Conservation (phyloP, 202 grass and related monocot genomes). For the Musa balbisiana region DNA sequence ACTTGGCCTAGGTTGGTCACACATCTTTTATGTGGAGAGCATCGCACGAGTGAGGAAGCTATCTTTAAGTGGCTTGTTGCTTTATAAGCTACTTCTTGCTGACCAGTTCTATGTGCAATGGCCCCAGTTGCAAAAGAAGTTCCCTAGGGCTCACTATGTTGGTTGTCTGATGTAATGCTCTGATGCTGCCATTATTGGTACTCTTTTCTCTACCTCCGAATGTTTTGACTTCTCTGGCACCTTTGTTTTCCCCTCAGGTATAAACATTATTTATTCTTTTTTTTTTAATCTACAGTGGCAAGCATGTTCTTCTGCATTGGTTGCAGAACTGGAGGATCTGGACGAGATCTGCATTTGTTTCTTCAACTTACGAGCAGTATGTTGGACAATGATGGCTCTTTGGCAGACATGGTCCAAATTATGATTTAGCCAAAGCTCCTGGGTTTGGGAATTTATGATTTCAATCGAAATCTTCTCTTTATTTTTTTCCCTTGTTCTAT, state of each 20-base stretch:
- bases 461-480: too few relatives aligned
- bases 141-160: conserved; percentile 39
- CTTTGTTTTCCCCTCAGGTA: not conserved
- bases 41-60: conserved; percentile 85
- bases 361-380: not conserved
- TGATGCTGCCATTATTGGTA: not conserved
- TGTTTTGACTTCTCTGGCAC: not conserved
- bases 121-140: conserved; percentile 60
- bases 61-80: conserved; percentile 67
- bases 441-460: too few relatives aligned
- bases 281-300: not conserved
- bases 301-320: not conserved
- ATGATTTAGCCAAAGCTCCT: too few relatives aligned
- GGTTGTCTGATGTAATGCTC: conserved; percentile 50
- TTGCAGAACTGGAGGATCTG: not conserved
- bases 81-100: conserved; percentile 71
- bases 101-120: conserved; percentile 88
- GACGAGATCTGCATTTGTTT: not conserved
- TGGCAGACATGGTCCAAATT: too few relatives aligned
- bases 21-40: conserved; percentile 83
- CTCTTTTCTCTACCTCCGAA: not conserved
- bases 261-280: not conserved
- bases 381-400: too few relatives aligned
- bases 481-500: too few relatives aligned
- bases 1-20: conserved; percentile 62